Base-by-base conservation (phyloP, 768 basidiomycete genomes). In the Russula griseocarnosa region DNA sequence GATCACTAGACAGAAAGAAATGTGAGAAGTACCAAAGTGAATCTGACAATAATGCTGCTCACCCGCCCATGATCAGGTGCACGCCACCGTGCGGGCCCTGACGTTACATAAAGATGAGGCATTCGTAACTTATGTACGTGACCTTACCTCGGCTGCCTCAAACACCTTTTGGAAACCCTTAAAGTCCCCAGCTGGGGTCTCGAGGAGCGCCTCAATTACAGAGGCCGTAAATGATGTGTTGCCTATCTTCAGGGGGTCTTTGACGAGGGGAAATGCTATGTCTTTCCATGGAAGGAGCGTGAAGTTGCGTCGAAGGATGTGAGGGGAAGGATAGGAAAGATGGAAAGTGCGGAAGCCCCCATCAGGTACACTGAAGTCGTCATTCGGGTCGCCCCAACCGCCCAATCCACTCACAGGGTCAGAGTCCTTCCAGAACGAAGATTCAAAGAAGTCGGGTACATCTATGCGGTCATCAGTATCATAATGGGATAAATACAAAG, bases 1-100 rank as follows among this genome's bases (percentile, higher is more conserved):
- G 40, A 57, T 76, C 75, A 18, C 76, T 75, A 60, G 26, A 26
- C 3, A 1, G n/a, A 20, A 10, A 1, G 58, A 24, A 44, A 24
- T 14, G n/a, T 56, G 9, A 46, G 20, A 47, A 14, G n/a, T 3
- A 3, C 30, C 3, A 24, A 50, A 22, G 38, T 9, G 20, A 36
- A 47, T 4, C 10, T 18, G 8, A 13, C 14, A 13, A 22, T 24
- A 18, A 56, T 30, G 24, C 3, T 13, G 60, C 69, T 63, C 63
- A 71, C 73, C 73, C 75, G 46, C 75, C 74, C 32, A 74, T 59
- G 20, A 73, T 76, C 20, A 71, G 49, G 62, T 77, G 77, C 11
- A 75, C 69, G 22, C 66, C 69, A 10, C 64, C 55, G 51, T 78
- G 77, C 18, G 75, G 60, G 8, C 76, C 76, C 75, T 77, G 34